Percentiles rank a stretch among this genome's conserved stretches.
These are phyloP conservation scores for Letharia lupina DNA, from an alignment of 495 filamentous ascomycete species.

Conservation along the genomic window DNA sequence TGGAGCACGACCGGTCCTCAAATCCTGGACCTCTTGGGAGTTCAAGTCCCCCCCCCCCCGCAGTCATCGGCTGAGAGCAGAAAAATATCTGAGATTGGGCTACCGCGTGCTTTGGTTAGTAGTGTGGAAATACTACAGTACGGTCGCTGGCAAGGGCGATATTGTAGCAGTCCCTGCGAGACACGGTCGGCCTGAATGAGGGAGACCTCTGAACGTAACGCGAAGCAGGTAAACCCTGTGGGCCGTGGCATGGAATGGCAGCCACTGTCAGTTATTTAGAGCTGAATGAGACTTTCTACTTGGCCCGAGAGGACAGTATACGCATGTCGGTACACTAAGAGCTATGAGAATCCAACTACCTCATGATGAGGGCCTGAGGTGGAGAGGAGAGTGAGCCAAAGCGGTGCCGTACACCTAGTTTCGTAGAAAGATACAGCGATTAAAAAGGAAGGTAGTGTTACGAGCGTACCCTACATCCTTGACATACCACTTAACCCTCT, in stretches of 20 bases:
- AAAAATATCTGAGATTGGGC: neutral
- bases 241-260: neutral
- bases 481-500: too few relatives aligned
- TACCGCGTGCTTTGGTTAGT: neutral
- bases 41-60: conserved; percentile 4
- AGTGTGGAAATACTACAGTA: neutral
- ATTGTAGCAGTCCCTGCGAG: neutral
- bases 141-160: neutral
- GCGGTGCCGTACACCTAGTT: neutral
- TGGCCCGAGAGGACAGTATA: neutral
- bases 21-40: neutral
- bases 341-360: conserved; percentile 18
- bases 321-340: neutral
- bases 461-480: too few relatives aligned
- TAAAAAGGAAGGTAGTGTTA: too few relatives aligned
- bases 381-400: neutral
- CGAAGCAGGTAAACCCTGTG: neutral
- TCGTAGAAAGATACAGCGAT: too few relatives aligned
- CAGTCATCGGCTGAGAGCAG: conserved; percentile 7
- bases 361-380: neutral
- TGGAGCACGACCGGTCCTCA: neutral
- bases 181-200: neutral
- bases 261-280: neutral
- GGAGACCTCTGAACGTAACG: neutral
- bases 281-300: neutral